Conservation (phyloP, 2,329 filamentous ascomycete species). For the Intubia oerlemansii region DNA sequence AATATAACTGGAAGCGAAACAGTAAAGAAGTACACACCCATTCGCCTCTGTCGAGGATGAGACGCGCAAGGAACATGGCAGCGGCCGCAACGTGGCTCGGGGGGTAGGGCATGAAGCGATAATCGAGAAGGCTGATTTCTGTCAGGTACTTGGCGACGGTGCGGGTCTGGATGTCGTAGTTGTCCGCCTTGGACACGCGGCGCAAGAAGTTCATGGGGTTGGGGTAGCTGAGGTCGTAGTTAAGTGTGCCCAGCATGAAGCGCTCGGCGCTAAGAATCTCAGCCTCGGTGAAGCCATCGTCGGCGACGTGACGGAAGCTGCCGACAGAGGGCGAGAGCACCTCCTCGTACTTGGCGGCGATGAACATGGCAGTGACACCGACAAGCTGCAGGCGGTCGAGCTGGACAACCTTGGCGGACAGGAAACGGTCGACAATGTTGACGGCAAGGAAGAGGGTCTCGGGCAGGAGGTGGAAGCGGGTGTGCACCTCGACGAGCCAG, state of each 20-base stretch:
- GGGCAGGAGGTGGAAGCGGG: constrained; percentile 81
- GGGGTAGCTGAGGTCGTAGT: constrained; percentile 95
- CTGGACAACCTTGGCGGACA: constrained; percentile 87
- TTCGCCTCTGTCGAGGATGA: constrained; percentile 74
- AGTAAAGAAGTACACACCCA: constrained; percentile 44
- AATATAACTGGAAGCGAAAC: too few relatives aligned
- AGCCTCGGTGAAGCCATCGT: constrained; percentile 84
- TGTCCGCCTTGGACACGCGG: constrained; percentile 96
- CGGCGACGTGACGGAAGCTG: constrained; percentile 92
- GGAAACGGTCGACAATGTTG: constrained; percentile 96
- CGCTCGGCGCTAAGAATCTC: constrained; percentile 96
- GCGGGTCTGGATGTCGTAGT: constrained; percentile 95
- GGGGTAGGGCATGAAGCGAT: constrained; percentile 76
- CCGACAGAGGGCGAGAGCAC: constrained; percentile 89
- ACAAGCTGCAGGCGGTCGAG: constrained; percentile 91
- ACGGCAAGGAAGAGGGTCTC: constrained; percentile 93
- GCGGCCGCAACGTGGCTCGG: constrained; percentile 82
- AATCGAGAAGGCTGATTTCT: constrained; percentile 89
- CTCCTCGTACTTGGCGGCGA: constrained; percentile 97
- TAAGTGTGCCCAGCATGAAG: constrained; percentile 72
- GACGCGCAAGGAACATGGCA: constrained; percentile 82
- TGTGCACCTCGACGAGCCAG: constrained; percentile 97
- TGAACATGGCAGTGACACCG: constrained; percentile 97
- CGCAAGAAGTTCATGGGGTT: constrained; percentile 99
- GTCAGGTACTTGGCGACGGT: constrained; percentile 95